Base-by-base conservation (phyloP, 768 basidiomycete species). In the Podaxis sp. region DNA sequence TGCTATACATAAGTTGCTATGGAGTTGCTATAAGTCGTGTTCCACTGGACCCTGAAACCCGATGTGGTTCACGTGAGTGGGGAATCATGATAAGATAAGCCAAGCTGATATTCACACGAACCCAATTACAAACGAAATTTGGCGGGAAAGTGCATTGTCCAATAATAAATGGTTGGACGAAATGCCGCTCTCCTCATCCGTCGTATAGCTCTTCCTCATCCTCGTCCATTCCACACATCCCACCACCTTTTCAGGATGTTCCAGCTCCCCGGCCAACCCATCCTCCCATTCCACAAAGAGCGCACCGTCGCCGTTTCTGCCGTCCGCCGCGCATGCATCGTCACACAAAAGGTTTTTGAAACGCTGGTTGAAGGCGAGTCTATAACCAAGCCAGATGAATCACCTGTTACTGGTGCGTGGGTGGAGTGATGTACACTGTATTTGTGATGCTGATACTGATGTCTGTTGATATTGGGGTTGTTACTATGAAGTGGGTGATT, bases 321-420 rank as follows among this genome's bases (percentile, higher is more conserved):
- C 3, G 96, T 98, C 38, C 84, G 93, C 17, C 78, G 96, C 40
- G 96, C 96, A 3, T 95, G 91, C 71, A 78, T 81, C 26, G 80
- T 97, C 64, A 96, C 96, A 1, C 85, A 88, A 2, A 84, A 88
- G 1, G 91, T 98, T 20, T 97, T 98, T 77, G 87, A 89, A 69
- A 88, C 85, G 56, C 84, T 97, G 58, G 88, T 93, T 66, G 88
- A 87, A 65, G 86, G 87, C 67, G 96, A 96, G 74, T 95, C 91
- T 0, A 78, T 96, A 41, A 88, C 88, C 53, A 98, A 99, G 73
- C 87, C 83, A 28, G 96, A 99, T 79, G 95, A 95, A 74, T 90
- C 89, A 1, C 94, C 94, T 10, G 94, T 96, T 1, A 96, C 94
- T 12, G 89, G 93, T 90, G 64, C 55, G 80, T 54, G 13, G 38